Evolutionary conservation across 129 eudicot species (phyloP), one percentile per base, ranked within the genome.

Genomic region (Ambrosia artemisiifolia): DNA sequence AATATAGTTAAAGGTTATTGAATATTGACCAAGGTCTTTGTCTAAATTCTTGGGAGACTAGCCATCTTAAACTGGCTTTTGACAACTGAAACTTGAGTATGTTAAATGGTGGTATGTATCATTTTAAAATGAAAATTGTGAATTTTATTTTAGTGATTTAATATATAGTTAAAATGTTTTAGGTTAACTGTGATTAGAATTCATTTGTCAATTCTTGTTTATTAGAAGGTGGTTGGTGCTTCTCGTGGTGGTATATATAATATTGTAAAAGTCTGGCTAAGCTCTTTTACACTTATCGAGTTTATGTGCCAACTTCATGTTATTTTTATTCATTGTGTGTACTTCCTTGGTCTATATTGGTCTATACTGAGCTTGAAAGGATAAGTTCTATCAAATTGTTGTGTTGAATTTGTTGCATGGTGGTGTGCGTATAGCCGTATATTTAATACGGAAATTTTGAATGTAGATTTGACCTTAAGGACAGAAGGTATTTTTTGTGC

Each of bases 61-160:
- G 28, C 28, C 28, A 24, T 24, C 28, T 24, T 1, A 1, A 24
- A 24, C 28, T 24, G 28, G 28, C 28, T 24, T 24, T 1, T 24
- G 1, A 24, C 28, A 24, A 24, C 28, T 0, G 28, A 13, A 19
- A 36, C 43, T 36, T 36, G 43, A 8, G 13, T 73, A 35, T 19
- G 40, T 30, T 74, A 18, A n/a, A 36, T 47, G 19, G 49, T 73
- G 66, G 18, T 54, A 57, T 70, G 18, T 43, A 47, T 24, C 28
- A 24, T 24, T 24, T 24, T 24, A 0, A 24, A 34, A 51, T 28
- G 76, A 19, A 42, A 32, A n/a, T 32, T 44, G 47, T 17, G 13
- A 28, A 24, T 24, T 0, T 24, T 24, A 24, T 1, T 24, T 24
- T 24, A 3, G 40, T 38, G 35, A 35, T 38, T 51, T 50, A 64